A percentile compares a stretch with the other conserved stretches of the same genome.
These are phyloP conservation scores for Colletotrichum magnum DNA, from an alignment of 2,329 filamentous ascomycete species.

Conservation along the genomic window DNA sequence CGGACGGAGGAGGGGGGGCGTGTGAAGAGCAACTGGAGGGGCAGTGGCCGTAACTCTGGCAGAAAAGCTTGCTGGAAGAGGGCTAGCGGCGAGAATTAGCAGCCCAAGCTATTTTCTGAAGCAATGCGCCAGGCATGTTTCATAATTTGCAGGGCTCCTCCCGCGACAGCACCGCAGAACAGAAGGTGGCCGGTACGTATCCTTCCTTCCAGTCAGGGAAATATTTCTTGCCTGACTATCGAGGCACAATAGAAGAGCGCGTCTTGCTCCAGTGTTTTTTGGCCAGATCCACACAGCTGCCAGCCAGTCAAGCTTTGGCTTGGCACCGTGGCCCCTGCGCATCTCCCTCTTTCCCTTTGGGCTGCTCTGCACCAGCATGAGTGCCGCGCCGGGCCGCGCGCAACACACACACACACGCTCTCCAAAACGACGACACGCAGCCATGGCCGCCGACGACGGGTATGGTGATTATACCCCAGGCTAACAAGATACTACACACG, in stretches of 20 bases:
- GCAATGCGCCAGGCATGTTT: slow-evolving; percentile 67
- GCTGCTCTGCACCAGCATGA: neutral
- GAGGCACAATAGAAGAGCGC: neutral
- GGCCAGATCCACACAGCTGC: slow-evolving; percentile 6
- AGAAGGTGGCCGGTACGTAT: slow-evolving; percentile 16
- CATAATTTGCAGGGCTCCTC: slow-evolving; percentile 54
- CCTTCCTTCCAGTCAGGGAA: neutral
- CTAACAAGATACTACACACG: too few species aligned
- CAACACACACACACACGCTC: slow-evolving; percentile 12
- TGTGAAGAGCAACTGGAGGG: slow-evolving; percentile 42
- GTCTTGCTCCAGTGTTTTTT: neutral
- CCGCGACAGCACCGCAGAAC: slow-evolving; percentile 37
- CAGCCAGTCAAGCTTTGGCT: slow-evolving; percentile 24
- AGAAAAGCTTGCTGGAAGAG: slow-evolving; percentile 35
- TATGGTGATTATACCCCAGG: neutral
- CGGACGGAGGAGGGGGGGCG: slow-evolving; percentile 43
- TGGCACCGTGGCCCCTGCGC: slow-evolving; percentile 12
- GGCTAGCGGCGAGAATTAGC: slow-evolving; percentile 52
- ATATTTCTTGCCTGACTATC: neutral
- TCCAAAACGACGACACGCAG: slow-evolving; percentile 15
- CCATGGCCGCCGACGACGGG: neutral
- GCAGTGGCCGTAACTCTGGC: slow-evolving; percentile 41
- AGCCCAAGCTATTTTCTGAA: slow-evolving; percentile 59
- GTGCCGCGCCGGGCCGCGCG: slow-evolving; percentile 26
- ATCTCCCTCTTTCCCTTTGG: slow-evolving; percentile 1